A percentile compares a stretch with the other conserved stretches of the same genome.
phyloP scores from a whole-genome alignment of 2,329 filamentous ascomycete genomes.

The Dactylellina parvicollis region DNA sequence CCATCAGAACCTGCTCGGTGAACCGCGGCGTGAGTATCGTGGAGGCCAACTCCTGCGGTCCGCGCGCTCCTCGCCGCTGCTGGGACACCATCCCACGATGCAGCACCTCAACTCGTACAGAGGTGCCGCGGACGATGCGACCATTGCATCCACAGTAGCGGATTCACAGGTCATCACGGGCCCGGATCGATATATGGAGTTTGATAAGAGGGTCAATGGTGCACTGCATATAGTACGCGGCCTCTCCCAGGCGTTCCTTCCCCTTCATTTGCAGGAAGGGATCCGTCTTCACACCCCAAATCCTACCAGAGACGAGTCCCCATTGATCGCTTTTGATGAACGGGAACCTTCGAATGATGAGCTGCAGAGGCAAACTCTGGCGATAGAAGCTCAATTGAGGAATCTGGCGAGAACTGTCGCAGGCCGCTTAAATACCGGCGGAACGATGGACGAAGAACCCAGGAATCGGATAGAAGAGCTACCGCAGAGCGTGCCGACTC shows the following conservation, averaged over 20 bases:
- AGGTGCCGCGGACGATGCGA: conserved; percentile 30
- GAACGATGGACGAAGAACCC: conserved; percentile 23
- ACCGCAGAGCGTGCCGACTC: conserved; percentile 42
- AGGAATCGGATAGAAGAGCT: conserved; percentile 47
- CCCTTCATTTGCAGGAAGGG: conserved; percentile 40
- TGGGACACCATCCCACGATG: conserved; percentile 10
- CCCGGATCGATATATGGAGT: conserved; percentile 40
- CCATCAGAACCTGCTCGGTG: conserved; percentile 15
- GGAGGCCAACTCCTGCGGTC: conserved; percentile 25
- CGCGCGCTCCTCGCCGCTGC: conserved; percentile 32
- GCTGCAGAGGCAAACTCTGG: conserved; percentile 36
- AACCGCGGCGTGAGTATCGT: conserved; percentile 36
- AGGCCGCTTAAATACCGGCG: conserved; percentile 12
- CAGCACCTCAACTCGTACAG: conserved; percentile 23
- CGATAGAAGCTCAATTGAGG: conserved; percentile 37
- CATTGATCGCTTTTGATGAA: conserved; percentile 43
- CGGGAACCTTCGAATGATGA: conserved; percentile 44
- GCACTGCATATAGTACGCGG: conserved; percentile 42
- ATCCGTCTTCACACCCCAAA: conserved; percentile 24
- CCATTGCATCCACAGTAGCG: conserved; percentile 37
- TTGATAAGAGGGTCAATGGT: conserved; percentile 43
- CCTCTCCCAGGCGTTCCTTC: conserved; percentile 41
- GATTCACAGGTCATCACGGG: conserved; percentile 39
- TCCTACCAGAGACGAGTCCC: conserved; percentile 21
- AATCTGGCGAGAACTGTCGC: conserved; percentile 39